Percentiles rank a stretch among this genome's conserved stretches.
These are phyloP conservation scores for Trichosanthes truncata DNA, from an alignment of 306 rosid species.

Conservation along the genomic window DNA sequence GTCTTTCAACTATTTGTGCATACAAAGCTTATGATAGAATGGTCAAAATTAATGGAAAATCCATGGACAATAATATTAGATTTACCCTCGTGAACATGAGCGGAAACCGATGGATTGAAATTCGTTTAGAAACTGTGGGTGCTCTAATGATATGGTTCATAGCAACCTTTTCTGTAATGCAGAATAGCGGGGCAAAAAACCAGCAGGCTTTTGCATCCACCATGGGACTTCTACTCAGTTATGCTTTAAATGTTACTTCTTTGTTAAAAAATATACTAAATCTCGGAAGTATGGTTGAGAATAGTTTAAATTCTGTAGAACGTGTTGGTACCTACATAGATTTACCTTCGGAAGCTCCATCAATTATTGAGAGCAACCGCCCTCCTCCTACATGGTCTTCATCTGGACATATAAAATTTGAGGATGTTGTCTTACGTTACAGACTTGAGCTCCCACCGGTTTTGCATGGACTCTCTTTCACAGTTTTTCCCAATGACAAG, in stretches of 20 bases:
- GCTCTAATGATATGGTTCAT: constrained; percentile 43
- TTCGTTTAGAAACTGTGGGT: constrained; percentile 37
- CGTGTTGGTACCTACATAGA: constrained; percentile 72
- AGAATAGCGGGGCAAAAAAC: constrained; percentile 34
- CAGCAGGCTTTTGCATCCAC: constrained; percentile 40
- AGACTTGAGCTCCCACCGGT: constrained; percentile 44
- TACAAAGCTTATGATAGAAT: constrained; percentile 88
- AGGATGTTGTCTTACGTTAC: constrained; percentile 31
- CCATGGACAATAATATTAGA: constrained; percentile 34
- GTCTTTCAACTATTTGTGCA: constrained; percentile 74
- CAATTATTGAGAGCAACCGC: constrained; percentile 30
- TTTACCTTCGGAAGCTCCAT: constrained; percentile 56
- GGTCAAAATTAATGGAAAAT: constrained; percentile 58
- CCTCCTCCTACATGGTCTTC: constrained; percentile 45
- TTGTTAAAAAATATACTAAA: constrained; percentile 72
- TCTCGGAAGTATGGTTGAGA: constrained; percentile 43
- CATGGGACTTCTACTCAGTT: constrained; percentile 51
- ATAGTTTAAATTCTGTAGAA: constrained; percentile 59
- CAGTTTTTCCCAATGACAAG: constrained; percentile 30
- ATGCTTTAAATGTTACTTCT: constrained; percentile 74
- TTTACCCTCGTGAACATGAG: constrained; percentile 32
- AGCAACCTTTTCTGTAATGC: constrained; percentile 41
- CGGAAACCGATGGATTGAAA: constrained; percentile 41
- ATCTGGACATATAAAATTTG: constrained; percentile 29
- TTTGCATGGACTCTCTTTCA: constrained; percentile 32